A percentile compares a stretch with the other conserved stretches of the same genome.
These are phyloP conservation scores for Escallonia herrerae DNA, from an alignment of 129 eudicot species.

Conservation along the genomic window DNA sequence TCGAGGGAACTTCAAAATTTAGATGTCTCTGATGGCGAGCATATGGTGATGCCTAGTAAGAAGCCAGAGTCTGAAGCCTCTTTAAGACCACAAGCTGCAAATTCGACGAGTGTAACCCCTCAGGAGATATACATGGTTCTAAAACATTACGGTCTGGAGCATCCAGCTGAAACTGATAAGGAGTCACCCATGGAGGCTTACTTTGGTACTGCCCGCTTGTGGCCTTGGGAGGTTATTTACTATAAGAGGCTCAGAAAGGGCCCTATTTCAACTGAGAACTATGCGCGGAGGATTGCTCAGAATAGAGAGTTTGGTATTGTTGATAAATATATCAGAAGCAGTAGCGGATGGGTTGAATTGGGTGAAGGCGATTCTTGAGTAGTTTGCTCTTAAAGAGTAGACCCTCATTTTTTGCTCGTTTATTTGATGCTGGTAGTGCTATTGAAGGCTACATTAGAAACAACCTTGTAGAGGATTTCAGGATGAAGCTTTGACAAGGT, in stretches of 20 bases:
- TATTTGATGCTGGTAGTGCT: not conserved
- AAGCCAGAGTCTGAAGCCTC: conserved; percentile 11
- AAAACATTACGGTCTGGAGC: conserved; percentile 29
- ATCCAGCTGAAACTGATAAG: conserved; percentile 17
- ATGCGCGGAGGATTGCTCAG: conserved; percentile 37
- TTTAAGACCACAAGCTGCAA: conserved; percentile 8
- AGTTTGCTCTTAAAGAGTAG: not conserved
- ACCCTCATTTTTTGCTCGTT: not conserved
- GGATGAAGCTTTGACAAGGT: conserved; percentile 19
- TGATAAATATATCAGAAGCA: conserved; percentile 46
- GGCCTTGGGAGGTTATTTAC: conserved; percentile 61
- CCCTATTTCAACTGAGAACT: conserved; percentile 40
- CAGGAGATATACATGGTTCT: conserved; percentile 33
- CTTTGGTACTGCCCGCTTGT: conserved; percentile 46
- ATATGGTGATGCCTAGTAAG: conserved; percentile 2
- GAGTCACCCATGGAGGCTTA: conserved; percentile 22
- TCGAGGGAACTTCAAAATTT: conserved; percentile 7
- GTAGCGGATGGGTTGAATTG: conserved; percentile 49
- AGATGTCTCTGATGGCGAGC: conserved; percentile 6
- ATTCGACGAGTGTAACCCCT: conserved; percentile 19
- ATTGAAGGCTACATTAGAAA: conserved; percentile 5
- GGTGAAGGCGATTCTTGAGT: conserved; percentile 11
- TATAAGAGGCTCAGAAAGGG: conserved; percentile 48
- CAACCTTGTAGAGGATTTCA: not conserved
- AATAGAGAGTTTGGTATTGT: conserved; percentile 48